Evolutionary conservation across 192 early-diverging fungal species (phyloP), one percentile per base, ranked within the genome.

Genomic region (Entomortierella chlamydospora): DNA sequence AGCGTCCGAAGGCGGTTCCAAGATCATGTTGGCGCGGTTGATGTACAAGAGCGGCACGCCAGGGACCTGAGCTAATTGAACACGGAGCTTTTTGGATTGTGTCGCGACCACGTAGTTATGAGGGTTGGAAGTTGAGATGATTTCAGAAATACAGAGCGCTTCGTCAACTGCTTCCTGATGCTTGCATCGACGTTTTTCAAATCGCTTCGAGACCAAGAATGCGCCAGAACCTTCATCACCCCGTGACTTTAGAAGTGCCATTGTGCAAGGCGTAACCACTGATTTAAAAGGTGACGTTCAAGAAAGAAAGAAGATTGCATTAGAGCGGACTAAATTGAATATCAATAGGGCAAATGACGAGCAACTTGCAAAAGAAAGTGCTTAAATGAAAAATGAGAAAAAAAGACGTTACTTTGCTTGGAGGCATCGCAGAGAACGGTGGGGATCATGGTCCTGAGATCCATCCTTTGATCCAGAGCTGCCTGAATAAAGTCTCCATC

Each of bases 11-110:
- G 92, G 89, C 8, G 92, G 93, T 76, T 98, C 97, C 49, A 99
- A 76, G 22, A 97, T 89, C 10, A 97, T 53, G 3, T 94, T 88
- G 33, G 85, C 84, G 43, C 92, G 89, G 58, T 90, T 93, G 61
- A 96, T 89, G 72, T 95, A 92, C 8, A 99, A 47, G n/a, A 99
- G 69, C 7, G 97, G 97, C 0, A 94, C 92, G 4, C 95, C 97
- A 6, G 95, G 88, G 6, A 99, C 83, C 5, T 68, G 52, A 6
- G 92, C 82, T 52, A 99, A 79, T 43, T 70, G 65, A 23, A 81
- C 68, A 18, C 95, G 86, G 41, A 98, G 84, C 1, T 78, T 72
- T 8, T 80, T 68, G 77, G 94, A 92, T 71, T 99, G 95, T 4
- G 90, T 91, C 1, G 94, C 97, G 0, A 98, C 88, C 37, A 93